A percentile compares a stretch with the other conserved stretches of the same genome.
These are phyloP conservation scores for Penicillium parvum DNA, from an alignment of 495 filamentous ascomycete species.

Conservation along the genomic window DNA sequence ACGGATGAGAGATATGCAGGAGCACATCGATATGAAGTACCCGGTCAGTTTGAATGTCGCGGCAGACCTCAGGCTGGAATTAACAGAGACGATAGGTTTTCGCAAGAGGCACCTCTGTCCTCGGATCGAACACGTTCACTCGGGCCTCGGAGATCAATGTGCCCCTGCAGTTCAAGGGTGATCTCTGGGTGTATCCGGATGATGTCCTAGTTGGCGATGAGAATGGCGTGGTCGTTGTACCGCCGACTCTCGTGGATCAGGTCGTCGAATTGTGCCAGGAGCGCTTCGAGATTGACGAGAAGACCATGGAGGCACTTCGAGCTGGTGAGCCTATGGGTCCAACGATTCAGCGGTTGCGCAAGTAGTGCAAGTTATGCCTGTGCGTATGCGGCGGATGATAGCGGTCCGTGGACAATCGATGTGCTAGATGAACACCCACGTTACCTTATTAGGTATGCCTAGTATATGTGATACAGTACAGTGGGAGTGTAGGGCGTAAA, in stretches of 20 bases:
- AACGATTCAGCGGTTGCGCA: constrained; percentile 13
- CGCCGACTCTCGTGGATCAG: constrained; percentile 14
- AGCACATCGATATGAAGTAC: constrained; percentile 15
- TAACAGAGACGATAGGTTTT: constrained; percentile 11
- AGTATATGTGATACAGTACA: too few relatives aligned
- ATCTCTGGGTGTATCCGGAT: constrained; percentile 11
- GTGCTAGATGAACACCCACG: too few relatives aligned
- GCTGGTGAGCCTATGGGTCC: constrained; percentile 15
- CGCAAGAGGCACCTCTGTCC: constrained; percentile 10
- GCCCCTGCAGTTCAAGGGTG: constrained; percentile 13
- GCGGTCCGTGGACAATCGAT: too few relatives aligned
- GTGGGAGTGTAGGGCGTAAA: too few relatives aligned
- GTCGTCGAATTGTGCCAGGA: constrained; percentile 16
- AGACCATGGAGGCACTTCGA: constrained; percentile 15
- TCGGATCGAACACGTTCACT: constrained; percentile 18
- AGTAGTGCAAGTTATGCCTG: neutral
- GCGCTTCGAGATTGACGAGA: constrained; percentile 20
- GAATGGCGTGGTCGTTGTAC: constrained; percentile 15
- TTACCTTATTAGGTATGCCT: too few relatives aligned
- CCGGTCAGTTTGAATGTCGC: constrained; percentile 1
- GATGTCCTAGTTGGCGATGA: constrained; percentile 17
- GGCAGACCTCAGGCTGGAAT: neutral
- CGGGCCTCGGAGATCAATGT: constrained; percentile 17
- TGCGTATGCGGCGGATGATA: neutral
- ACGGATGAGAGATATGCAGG: constrained; percentile 10